Evolutionary conservation across 371 early-diverging fungal genomes (phyloP), one percentile per base, ranked within the genome.

Genomic region (Mortierella sp.): DNA sequence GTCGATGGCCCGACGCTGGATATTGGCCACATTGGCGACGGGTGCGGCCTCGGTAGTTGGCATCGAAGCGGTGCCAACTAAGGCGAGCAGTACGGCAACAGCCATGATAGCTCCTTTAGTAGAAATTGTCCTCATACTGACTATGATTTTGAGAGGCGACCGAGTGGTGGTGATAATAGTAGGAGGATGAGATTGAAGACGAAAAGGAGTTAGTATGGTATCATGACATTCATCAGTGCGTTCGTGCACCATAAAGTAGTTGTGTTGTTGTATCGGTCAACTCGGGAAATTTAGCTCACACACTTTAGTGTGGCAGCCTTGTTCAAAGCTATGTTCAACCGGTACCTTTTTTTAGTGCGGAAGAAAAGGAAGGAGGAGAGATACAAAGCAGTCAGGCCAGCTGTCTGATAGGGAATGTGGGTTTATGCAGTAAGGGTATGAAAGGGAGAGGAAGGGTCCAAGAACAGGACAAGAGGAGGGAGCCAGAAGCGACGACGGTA

Each of bases 331-430:
- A 29, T 66, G 19, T 45, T 47, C 24, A 22, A 47, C 68, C 29
- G 8, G 58, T 70, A 70, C 63, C 61, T 63, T 63, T 45, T 55
- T 44, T 44, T 63, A 31, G 29, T 64, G 47, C 39, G 26, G 29
- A 37, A 40, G 14, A 40, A 50, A 58, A 55, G 10, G 43, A 61
- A 39, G 63, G 41, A 55, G 11, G n/a, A n/a, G n/a, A 66, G 29
- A 16, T 53, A 53, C 65, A 47, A 64, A 39, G 64, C 64, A 72
- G 79, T 69, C 74, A 79, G 79, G 58, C 79, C 79, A 79, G 79
- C 79, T 79, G 74, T 65, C 72, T 71, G 71, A 73, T 74, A 68
- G 34, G 48, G 53, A 24, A 37, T 48, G 39, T 19, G 68, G 50
- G 67, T 44, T n/a, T 71, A 53, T 43, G 66, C 9, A 37, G 14